These are phyloP conservation scores for Geotrichum bryndzae DNA, from an alignment of 1,139 yeast species.

Conservation along the genomic window DNA sequence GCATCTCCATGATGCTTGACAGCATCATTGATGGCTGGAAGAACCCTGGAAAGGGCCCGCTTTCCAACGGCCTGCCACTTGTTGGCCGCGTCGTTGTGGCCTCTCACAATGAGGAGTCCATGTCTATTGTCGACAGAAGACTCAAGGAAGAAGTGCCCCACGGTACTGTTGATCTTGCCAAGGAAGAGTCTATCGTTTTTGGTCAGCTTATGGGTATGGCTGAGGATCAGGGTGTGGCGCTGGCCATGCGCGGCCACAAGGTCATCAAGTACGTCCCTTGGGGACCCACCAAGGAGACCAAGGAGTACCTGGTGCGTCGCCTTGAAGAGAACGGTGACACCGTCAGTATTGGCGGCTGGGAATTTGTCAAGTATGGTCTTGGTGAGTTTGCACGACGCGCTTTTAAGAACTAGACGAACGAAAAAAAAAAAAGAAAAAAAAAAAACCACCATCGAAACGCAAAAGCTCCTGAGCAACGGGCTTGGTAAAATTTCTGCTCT, in stretches of 20 bases:
- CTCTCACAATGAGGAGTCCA: conserved; percentile 80
- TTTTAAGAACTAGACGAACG: conserved; percentile 22
- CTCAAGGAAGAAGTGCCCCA: conserved; percentile 34
- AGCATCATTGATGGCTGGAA: conserved; percentile 48
- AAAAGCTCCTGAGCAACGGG: not conserved
- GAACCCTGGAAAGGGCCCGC: conserved; percentile 34
- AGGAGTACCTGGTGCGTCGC: conserved; percentile 83
- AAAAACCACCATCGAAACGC: not conserved
- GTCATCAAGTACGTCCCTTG: conserved; percentile 94
- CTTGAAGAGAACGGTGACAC: conserved; percentile 97
- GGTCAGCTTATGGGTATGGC: conserved; percentile 97
- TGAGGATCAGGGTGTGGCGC: conserved; percentile 74
- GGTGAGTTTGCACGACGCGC: conserved; percentile 42
- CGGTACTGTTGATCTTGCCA: conserved; percentile 21
- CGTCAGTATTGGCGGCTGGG: conserved; percentile 86
- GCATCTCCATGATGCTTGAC: conserved; percentile 59
- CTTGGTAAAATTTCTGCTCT: not conserved
- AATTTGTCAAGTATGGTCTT: conserved; percentile 54
- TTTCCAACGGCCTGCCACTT: conserved; percentile 30
- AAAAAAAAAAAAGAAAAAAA: not conserved
- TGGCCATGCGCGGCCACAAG: conserved; percentile 59
- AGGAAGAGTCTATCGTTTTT: conserved; percentile 53
- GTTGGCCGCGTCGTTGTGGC: conserved; percentile 89
- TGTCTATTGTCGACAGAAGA: conserved; percentile 60
- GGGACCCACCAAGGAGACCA: conserved; percentile 96